Conservation (phyloP, 768 basidiomycete species). For the Serendipita sp. region DNA sequence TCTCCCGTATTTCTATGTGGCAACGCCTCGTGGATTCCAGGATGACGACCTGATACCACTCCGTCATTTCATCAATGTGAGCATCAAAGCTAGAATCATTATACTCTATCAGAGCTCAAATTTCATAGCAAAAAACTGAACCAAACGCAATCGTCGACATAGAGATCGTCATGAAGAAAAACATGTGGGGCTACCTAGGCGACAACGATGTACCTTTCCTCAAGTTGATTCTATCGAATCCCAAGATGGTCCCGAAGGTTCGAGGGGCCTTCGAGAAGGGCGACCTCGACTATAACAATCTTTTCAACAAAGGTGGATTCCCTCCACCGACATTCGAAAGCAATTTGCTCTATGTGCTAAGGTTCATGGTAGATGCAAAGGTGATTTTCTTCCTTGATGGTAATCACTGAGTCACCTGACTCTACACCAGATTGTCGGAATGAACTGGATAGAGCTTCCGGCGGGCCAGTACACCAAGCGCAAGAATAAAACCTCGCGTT, state of each 20-base stretch:
- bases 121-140: slow-evolving; percentile 10
- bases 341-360: slow-evolving; percentile 77
- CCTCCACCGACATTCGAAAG: slow-evolving; percentile 64
- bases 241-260: slow-evolving; percentile 67
- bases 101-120: background rate
- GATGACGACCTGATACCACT: slow-evolving; percentile 53
- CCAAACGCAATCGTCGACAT: slow-evolving; percentile 32
- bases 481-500: slow-evolving; percentile 51
- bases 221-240: slow-evolving; percentile 63
- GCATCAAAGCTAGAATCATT: slow-evolving; percentile 16
- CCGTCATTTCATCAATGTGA: slow-evolving; percentile 56
- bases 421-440: slow-evolving; percentile 66
- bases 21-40: slow-evolving; percentile 70
- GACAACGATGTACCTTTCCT: slow-evolving; percentile 69
- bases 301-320: slow-evolving; percentile 35
- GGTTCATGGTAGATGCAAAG: slow-evolving; percentile 98
- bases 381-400: slow-evolving; percentile 25
- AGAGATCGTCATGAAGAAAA: slow-evolving; percentile 49
- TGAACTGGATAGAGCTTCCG: slow-evolving; percentile 97
- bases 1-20: slow-evolving; percentile 84
- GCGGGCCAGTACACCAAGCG: slow-evolving; percentile 61
- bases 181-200: slow-evolving; percentile 79
- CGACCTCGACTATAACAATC: slow-evolving; percentile 47
- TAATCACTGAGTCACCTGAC: background rate
- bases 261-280: slow-evolving; percentile 68